A percentile compares a stretch with the other conserved stretches of the same genome.
These are phyloP conservation scores for Trichophyton simii DNA, from an alignment of 2,329 filamentous ascomycete genomes.

Conservation along the genomic window DNA sequence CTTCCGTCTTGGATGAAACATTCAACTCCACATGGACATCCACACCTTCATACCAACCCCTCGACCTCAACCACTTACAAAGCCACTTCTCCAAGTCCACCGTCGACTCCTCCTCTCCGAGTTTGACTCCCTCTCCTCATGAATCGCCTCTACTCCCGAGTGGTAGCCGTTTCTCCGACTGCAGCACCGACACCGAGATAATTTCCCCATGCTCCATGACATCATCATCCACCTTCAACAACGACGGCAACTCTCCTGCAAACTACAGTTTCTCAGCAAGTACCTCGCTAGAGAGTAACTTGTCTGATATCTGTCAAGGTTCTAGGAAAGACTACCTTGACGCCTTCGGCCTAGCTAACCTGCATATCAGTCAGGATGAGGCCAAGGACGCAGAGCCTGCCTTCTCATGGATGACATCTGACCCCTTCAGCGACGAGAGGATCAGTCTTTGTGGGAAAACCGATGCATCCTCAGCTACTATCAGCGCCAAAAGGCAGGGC, in stretches of 20 bases:
- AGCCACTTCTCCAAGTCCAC: constrained; percentile 34
- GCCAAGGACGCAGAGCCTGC: background rate
- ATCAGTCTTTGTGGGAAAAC: background rate
- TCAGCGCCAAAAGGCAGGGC: background rate
- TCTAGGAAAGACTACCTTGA: background rate
- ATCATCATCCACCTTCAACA: constrained; percentile 24
- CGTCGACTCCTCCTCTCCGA: constrained; percentile 17
- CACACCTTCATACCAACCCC: constrained; percentile 13
- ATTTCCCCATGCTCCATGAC: constrained; percentile 26
- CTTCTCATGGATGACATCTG: background rate
- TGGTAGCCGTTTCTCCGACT: constrained; percentile 30
- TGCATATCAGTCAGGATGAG: background rate
- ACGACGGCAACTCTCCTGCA: constrained; percentile 4
- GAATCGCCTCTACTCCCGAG: constrained; percentile 17
- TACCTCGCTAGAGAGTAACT: background rate
- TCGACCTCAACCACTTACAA: constrained; percentile 23
- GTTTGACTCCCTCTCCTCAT: too few relatives aligned
- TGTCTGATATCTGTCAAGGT: background rate
- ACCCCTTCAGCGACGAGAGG: background rate
- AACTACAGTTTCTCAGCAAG: background rate
- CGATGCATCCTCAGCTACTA: background rate
- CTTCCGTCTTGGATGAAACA: constrained; percentile 32
- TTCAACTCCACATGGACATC: constrained; percentile 15
- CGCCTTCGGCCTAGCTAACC: background rate
- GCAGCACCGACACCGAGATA: constrained; percentile 27